Conservation (phyloP, 1,284 basidiomycete genomes). For the Cutaneotrichosporon sp. region DNA sequence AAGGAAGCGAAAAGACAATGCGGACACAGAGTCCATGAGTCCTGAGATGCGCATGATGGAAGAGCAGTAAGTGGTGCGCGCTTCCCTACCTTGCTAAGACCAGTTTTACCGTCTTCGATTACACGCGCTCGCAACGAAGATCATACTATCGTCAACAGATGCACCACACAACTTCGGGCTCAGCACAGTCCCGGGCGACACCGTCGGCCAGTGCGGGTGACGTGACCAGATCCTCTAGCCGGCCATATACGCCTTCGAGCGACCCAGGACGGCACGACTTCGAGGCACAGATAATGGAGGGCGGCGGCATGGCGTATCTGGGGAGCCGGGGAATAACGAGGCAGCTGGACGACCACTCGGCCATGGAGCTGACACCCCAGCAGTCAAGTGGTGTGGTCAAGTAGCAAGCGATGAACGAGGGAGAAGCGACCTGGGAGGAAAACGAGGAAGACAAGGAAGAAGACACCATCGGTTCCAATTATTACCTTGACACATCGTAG, state of each 20-base stretch:
- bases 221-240: neutral
- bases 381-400: neutral
- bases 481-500: too few species aligned
- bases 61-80: slow-evolving; percentile 90
- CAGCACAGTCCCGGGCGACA: slow-evolving; percentile 12
- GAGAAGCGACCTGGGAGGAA: too few species aligned
- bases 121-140: slow-evolving; percentile 39
- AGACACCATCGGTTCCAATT: too few species aligned
- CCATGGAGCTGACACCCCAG: neutral
- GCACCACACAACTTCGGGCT: slow-evolving; percentile 17
- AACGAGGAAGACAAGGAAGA: too few species aligned
- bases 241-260: slow-evolving; percentile 8
- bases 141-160: slow-evolving; percentile 42
- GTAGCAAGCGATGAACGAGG: too few species aligned
- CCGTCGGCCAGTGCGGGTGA: neutral
- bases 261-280: slow-evolving; percentile 20
- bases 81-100: too few species aligned
- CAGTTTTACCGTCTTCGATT: slow-evolving; percentile 50
- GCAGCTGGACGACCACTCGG: slow-evolving; percentile 10
- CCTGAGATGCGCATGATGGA: slow-evolving; percentile 96
- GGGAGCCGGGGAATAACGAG: slow-evolving; percentile 23
- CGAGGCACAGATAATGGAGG: slow-evolving; percentile 48
- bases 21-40: slow-evolving; percentile 76
- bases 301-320: slow-evolving; percentile 45
- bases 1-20: slow-evolving; percentile 80